Base-by-base conservation (phyloP, 2,329 filamentous ascomycete genomes). In the Monosporascus sp. region DNA sequence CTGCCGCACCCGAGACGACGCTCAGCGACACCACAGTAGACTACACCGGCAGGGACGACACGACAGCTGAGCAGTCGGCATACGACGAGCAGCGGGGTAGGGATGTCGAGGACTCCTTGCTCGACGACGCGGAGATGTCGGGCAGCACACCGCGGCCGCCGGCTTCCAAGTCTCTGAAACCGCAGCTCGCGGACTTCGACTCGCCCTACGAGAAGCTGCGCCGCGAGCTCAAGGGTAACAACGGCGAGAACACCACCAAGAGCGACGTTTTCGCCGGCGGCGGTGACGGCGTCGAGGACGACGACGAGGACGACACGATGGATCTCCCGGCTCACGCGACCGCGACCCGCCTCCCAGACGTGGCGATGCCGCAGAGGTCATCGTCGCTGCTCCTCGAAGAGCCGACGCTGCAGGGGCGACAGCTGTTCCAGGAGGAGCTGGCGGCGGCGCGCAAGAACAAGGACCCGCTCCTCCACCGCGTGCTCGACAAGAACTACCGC, bases 401-500 rank as follows among this genome's bases (percentile, higher is more conserved):
- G 38, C 65, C 59, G 50, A 61, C 55, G 53, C 65, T 53, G 45
- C 56, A 53, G 58, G 40, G 52, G 56, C 53, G 58, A 52, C 48
- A 57, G 18, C 17, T 20, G 40, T 20, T 43, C 9, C 40, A 51
- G 46, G 59, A 58, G 22, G 57, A 58, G 4, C 57, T 60, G 3
- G 63, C 64, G 3, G 56, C 65, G 8, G 53, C 65, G 38, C 68
- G 59, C 50, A 67, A 56, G 66, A 77, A 76, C 63, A 82, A 84
- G 55, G 91, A 97, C 66, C 89, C 89, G 3, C 78, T 97, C 8
- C 80, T 99, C 41, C 93, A 97, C 69, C 89, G 88, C 54, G 79
- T 97, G n/a, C 82, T 96, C 5, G 92, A 97, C 76, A 97, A 95
- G 72, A 97, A 89, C 54, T 99, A 96, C 74, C 89, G 93, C 35